These are phyloP conservation scores for Naganishia randhawae DNA, from an alignment of 768 basidiomycete species.

Conservation along the genomic window DNA sequence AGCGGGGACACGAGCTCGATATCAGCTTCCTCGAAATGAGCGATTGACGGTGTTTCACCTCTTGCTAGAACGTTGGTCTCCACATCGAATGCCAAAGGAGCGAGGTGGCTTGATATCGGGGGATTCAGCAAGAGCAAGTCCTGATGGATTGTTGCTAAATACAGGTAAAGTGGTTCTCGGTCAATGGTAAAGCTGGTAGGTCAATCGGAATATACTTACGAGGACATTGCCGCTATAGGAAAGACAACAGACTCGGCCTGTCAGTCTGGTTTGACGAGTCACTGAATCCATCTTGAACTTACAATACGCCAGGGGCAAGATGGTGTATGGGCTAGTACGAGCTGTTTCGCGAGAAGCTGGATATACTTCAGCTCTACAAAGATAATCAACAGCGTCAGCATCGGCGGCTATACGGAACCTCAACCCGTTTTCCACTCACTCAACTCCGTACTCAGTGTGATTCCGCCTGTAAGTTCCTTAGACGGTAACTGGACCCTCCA, in stretches of 20 bases:
- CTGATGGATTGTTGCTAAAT: conserved; percentile 2
- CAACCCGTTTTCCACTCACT: background rate
- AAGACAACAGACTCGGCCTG: background rate
- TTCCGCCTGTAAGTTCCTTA: background rate
- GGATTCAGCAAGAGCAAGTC: conserved; percentile 11
- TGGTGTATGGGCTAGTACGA: background rate
- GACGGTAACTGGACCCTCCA: conserved; percentile 14
- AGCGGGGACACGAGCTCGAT: conserved; percentile 15
- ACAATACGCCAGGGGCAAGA: conserved; percentile 20
- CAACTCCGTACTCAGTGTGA: background rate
- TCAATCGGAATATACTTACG: background rate
- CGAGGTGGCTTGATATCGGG: conserved; percentile 19
- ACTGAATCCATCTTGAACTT: background rate
- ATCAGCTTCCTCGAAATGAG: conserved; percentile 20
- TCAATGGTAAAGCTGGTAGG: background rate
- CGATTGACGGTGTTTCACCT: conserved; percentile 1
- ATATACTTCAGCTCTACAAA: background rate
- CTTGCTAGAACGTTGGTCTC: conserved; percentile 5
- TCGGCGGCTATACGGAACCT: background rate
- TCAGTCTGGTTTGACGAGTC: background rate
- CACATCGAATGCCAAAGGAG: conserved; percentile 5
- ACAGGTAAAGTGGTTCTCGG: background rate
- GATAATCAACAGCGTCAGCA: no score
- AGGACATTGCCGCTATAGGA: conserved; percentile 14
- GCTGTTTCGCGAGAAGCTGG: background rate